Base-by-base conservation (phyloP, 805 yeast species). In the Komagataella populi region DNA sequence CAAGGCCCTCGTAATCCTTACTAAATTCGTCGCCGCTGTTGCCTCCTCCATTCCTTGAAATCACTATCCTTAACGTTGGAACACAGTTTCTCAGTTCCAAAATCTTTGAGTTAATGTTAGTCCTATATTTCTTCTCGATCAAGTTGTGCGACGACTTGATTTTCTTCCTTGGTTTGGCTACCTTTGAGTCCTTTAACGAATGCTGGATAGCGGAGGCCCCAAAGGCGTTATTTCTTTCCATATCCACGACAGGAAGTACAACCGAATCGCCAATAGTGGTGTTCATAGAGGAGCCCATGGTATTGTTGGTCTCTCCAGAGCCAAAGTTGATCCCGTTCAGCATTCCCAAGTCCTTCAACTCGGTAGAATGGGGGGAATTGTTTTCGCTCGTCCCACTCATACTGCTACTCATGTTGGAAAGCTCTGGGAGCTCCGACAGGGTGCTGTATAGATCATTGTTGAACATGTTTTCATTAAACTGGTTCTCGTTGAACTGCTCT, bases 111-210 rank as follows among this genome's bases (percentile, higher is more conserved):
- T 83, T 83, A 57, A 83, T 82, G 59, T 81, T 83, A 6, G 84
- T 77, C 61, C 89, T 70, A 65, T 83, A 83, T 60, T 81, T 80
- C 64, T 81, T 82, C 59, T 83, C 89, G 58, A 83, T 81, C 70
- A 80, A 74, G 59, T 83, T 83, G 65, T 83, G 88, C 2, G 86
- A 76, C 2, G 79, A 71, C 60, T 79, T 80, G 52, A 74, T 77
- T 62, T 79, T 80, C 52, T 67, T 67, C 22, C 62, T 65, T 4
- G 75, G 73, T 53, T 72, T 72, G 10, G 63, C 50, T 18, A 70
- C 51, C 12, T 57, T 56, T 24, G 55, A 47, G 12, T 44, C 49
- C 39, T 8, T 30, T 30, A 30, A 10, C 39, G 39, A 30, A 7
- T 30, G 39, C 10, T 30, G 39, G 5, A 14, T 14, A 3, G 39